Percentiles rank a stretch among this genome's conserved stretches.
These are phyloP conservation scores for Phytophthora meadii DNA, from an alignment of 352 stramenopile species.

Conservation along the genomic window DNA sequence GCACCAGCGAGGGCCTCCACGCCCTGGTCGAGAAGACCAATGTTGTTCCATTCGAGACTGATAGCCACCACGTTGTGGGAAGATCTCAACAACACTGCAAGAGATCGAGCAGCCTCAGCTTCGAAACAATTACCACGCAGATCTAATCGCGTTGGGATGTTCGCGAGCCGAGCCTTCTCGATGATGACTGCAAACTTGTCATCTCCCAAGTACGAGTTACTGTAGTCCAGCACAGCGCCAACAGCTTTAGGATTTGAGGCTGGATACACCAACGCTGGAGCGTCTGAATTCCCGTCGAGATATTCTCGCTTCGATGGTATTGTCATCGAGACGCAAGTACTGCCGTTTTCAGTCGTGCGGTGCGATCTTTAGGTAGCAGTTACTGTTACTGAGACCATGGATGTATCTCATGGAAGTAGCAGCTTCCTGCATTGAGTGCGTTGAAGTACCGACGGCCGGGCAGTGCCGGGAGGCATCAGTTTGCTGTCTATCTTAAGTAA, in stretches of 20 bases:
- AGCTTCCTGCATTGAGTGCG: background rate
- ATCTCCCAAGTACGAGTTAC: constrained; percentile 77
- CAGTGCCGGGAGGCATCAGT: background rate
- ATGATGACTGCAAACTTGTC: constrained; percentile 70
- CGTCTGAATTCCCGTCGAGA: constrained; percentile 15
- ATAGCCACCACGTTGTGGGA: constrained; percentile 68
- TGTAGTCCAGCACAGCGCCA: constrained; percentile 63
- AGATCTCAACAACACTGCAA: constrained; percentile 60
- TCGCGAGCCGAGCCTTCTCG: constrained; percentile 47
- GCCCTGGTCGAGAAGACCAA: constrained; percentile 77
- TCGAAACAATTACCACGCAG: constrained; percentile 83
- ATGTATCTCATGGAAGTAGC: constrained; percentile 8
- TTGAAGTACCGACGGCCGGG: too few species aligned
- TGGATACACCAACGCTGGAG: constrained; percentile 10
- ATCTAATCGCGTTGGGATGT: constrained; percentile 58
- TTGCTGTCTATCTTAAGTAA: background rate
- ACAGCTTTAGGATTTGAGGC: background rate
- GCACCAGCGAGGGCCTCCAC: constrained; percentile 67
- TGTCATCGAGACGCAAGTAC: constrained; percentile 15
- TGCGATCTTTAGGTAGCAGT: constrained; percentile 22
- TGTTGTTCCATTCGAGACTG: constrained; percentile 86
- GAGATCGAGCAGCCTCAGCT: constrained; percentile 50
- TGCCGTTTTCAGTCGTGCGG: background rate
- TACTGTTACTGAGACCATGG: constrained; percentile 21
- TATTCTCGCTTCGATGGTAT: constrained; percentile 19